Percentiles rank a stretch among this genome's conserved stretches.
These are phyloP conservation scores for Omphalotus olearius DNA, from an alignment of 1,284 basidiomycete genomes.

Conservation along the genomic window DNA sequence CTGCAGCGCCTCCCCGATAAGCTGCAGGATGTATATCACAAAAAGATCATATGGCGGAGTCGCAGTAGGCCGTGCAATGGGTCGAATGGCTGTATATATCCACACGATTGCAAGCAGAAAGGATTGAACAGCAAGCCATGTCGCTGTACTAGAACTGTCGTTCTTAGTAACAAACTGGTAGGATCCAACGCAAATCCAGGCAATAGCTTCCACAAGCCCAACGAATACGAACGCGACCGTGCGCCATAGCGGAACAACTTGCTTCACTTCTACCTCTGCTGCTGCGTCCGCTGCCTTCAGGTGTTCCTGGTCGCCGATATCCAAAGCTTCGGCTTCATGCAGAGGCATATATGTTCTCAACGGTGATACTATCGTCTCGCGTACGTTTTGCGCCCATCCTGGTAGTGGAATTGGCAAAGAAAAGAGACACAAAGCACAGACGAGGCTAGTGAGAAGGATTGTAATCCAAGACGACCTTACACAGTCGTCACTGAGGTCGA, in stretches of 20 bases:
- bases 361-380: conserved; percentile 28
- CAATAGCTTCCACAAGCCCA: conserved; percentile 44
- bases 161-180: conserved; percentile 32
- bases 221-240: conserved; percentile 46
- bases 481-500: conserved; percentile 49
- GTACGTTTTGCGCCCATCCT: conserved; percentile 29
- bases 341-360: conserved; percentile 52
- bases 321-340: conserved; percentile 54
- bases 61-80: conserved; percentile 29
- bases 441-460: conserved; percentile 44
- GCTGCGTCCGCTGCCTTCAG: conserved; percentile 24
- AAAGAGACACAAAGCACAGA: conserved; percentile 38
- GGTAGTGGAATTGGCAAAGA: conserved; percentile 30
- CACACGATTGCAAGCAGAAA: conserved; percentile 47
- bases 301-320: conserved; percentile 18
- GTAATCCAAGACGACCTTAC: conserved; percentile 54
- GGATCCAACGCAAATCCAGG: conserved; percentile 46
- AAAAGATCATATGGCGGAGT: conserved; percentile 55
- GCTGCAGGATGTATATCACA: conserved; percentile 40
- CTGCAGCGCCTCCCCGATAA: conserved; percentile 36
- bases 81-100: conserved; percentile 47
- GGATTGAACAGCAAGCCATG: conserved; percentile 28
- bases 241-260: conserved; percentile 47
- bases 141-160: conserved; percentile 17
- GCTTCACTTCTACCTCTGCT: conserved; percentile 20